A percentile compares a stretch with the other conserved stretches of the same genome.
These are phyloP conservation scores for Mycena albidolilacea DNA, from an alignment of 768 basidiomycete genomes.

Conservation along the genomic window DNA sequence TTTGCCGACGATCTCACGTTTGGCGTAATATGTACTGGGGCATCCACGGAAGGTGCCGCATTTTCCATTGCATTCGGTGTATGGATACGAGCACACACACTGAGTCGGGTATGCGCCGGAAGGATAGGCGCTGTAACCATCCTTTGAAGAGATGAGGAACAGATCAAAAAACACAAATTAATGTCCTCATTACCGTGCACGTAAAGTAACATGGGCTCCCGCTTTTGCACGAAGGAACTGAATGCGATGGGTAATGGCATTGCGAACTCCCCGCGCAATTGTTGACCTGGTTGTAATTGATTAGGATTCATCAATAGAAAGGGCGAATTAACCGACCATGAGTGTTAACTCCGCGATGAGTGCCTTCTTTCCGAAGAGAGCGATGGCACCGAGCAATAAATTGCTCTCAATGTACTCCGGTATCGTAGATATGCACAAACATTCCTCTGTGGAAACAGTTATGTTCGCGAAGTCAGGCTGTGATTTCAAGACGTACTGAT, in stretches of 20 bases:
- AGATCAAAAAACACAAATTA: not conserved
- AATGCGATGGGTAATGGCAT: slow-evolving; percentile 60
- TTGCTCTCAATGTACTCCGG: slow-evolving; percentile 53
- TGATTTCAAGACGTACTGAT: slow-evolving; percentile 43
- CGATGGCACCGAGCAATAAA: slow-evolving; percentile 49
- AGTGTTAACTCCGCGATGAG: slow-evolving; percentile 50
- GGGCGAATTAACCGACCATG: slow-evolving; percentile 48
- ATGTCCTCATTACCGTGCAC: slow-evolving; percentile 52
- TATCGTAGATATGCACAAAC: slow-evolving; percentile 60
- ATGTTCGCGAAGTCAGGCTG: not conserved
- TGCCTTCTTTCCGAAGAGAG: slow-evolving; percentile 46
- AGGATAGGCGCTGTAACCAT: slow-evolving; percentile 50
- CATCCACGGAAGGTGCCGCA: slow-evolving; percentile 56
- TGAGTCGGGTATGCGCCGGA: slow-evolving; percentile 47
- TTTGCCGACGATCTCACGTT: slow-evolving; percentile 47
- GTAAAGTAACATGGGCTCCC: slow-evolving; percentile 60
- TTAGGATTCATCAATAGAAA: not conserved
- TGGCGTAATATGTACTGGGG: slow-evolving; percentile 50
- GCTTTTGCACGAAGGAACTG: slow-evolving; percentile 52
- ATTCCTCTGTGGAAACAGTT: slow-evolving; percentile 50
- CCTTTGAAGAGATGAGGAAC: slow-evolving; percentile 10
- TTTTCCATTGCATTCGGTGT: slow-evolving; percentile 64
- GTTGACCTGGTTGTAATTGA: slow-evolving; percentile 43
- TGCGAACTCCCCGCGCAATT: slow-evolving; percentile 37
- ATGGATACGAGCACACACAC: slow-evolving; percentile 60